Base-by-base conservation (phyloP, 768 basidiomycete species). In the Rubroboletus satanas region DNA sequence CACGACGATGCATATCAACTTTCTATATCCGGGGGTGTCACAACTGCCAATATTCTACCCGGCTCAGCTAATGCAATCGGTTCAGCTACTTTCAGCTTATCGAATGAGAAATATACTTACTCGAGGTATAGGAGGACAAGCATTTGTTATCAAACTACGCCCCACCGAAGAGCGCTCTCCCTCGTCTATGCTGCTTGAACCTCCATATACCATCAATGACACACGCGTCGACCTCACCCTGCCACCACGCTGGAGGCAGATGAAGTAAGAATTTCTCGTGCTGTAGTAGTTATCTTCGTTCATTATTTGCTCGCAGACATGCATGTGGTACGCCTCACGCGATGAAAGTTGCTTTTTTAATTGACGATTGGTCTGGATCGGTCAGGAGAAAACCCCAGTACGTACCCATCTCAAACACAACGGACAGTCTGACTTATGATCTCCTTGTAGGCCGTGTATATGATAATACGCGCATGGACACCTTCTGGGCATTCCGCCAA, bases 11-110 rank as follows among this genome's bases (percentile, higher is more conserved):
- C 85, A 1, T 86, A 85, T 67, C 75, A 76, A 52, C 76, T 91
- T 15, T 81, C 89, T 3, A 85, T 93, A 51, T 80, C 94, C 4
- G 93, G 93, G 11, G 95, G 95, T 14, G 86, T 96, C 33, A 96
- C 95, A 0, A 87, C 92, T 3, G 84, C 81, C 15, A 87, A 91
- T 61, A 76, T 95, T 38, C 73, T 94, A 4, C 90, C 93, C 9
- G 93, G 92, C 7, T 84, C 81, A 51, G 79, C 69, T 28, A 88
- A 90, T 71, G 83, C 82, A 38, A 88, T 92, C 46, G 90, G 90
- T 88, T 60, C 26, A 47, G 21, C 9, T 17, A 5, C 66, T 66
- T 55, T 70, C 69, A 23, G 64, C 10, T 37, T 31, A 37, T 35
- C n/a, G n/a, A 31, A 23, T 58, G 67, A 12, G 14, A 33, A 48